phyloP scores from a whole-genome alignment of 2,329 filamentous ascomycete species.

The Monilinia fructigena region DNA sequence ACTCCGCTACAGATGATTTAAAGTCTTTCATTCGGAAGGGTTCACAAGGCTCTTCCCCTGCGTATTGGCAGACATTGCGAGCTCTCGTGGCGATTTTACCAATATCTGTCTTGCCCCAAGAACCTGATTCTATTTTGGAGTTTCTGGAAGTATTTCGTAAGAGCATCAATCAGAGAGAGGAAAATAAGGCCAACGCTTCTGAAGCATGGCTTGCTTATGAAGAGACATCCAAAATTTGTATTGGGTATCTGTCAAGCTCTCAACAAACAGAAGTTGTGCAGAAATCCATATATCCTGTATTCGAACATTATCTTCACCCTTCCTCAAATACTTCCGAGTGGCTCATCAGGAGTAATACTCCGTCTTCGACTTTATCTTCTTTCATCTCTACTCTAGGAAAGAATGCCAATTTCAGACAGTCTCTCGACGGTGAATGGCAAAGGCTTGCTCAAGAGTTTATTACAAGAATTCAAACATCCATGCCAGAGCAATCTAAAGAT shows the following conservation, averaged over 20 bases:
- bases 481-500: constrained; percentile 79
- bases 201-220: constrained; percentile 77
- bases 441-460: constrained; percentile 61
- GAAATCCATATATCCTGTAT: constrained; percentile 54
- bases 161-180: constrained; percentile 72
- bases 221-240: constrained; percentile 56
- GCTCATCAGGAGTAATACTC: constrained; percentile 28
- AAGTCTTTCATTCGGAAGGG: constrained; percentile 76
- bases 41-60: constrained; percentile 70
- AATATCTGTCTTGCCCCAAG: constrained; percentile 52
- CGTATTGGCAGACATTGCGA: constrained; percentile 71
- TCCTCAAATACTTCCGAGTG: constrained; percentile 28
- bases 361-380: constrained; percentile 46
- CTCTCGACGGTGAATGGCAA: constrained; percentile 60
- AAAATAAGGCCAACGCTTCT: constrained; percentile 65
- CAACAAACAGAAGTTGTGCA: constrained; percentile 47
- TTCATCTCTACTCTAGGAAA: constrained; percentile 46
- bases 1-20: constrained; percentile 56
- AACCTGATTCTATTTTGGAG: constrained; percentile 54
- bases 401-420: constrained; percentile 46
- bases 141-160: constrained; percentile 67
- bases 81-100: constrained; percentile 60
- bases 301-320: constrained; percentile 52
- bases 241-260: constrained; percentile 47
- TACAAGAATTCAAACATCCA: constrained; percentile 67